Evolutionary conservation across 768 basidiomycete genomes (phyloP), one percentile per base, ranked within the genome.

Genomic region (Coprinopsis marcescibilis): DNA sequence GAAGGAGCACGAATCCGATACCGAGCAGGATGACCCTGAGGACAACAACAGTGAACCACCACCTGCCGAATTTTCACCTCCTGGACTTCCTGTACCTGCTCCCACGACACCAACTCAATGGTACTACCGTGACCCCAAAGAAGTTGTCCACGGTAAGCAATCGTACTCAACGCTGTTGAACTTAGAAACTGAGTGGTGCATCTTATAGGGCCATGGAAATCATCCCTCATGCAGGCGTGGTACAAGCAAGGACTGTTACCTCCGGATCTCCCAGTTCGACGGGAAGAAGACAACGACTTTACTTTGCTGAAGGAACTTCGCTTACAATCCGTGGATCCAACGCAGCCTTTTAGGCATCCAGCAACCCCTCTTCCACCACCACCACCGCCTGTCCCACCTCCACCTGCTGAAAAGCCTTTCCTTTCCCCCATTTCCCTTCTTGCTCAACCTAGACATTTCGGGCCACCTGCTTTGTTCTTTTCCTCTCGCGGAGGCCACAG

Each of bases 401-500:
- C 53, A 12, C 55, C 59, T 14, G 42, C 61, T 2, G 76, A 78
- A 37, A 80, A 77, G 48, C 81, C 84, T 1, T 64, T 91, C 0
- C 69, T 91, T 20, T 60, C 66, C 5, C 88, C 88, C 0, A 82
- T 89, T 43, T 91, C 89, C 14, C 71, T 92, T 4, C 69, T 92
- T 15, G 59, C 80, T 12, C 89, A 92, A 55, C 84, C 89, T 7
- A 75, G 72, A 30, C 88, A 89, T 60, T 92, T 89, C 55, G 89
- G 89, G 0, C 89, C 89, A 19, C 89, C 89, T 3, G 85, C 89
- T 1, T 63, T 92, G 14, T 92, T 92, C 66, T 92, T 77, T 62
- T 89, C 89, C 8, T 85, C 88, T 8, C 81, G 89, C n/a, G 89
- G 89, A 17, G 89, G 89, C 1, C 88, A 90, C 57, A 92, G 89